Conservation (phyloP, 352 stramenopile genomes). For the Phytopythium ostracodes region DNA sequence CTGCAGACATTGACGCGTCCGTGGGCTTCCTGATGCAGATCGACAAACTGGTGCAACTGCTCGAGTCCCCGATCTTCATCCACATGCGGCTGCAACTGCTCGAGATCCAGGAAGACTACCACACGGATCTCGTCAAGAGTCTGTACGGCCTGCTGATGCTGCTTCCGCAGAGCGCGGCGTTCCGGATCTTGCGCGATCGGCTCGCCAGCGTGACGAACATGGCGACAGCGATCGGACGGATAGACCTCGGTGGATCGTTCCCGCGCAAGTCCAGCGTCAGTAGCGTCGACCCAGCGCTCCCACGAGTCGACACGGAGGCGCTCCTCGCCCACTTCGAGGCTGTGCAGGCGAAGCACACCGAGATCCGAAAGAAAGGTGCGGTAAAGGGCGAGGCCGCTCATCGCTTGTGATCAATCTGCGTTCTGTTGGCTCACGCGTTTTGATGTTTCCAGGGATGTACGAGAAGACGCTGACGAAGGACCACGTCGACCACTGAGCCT, state of each 20-base stretch:
- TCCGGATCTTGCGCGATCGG: constrained; percentile 78
- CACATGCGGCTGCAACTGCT: constrained; percentile 97
- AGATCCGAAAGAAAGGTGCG: constrained; percentile 68
- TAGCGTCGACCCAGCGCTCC: constrained; percentile 9
- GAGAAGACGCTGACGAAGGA: constrained; percentile 68
- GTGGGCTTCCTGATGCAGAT: constrained; percentile 99
- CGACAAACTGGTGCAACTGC: constrained; percentile 99
- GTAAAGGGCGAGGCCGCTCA: background rate
- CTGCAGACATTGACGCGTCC: constrained; percentile 95
- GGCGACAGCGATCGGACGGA: constrained; percentile 76
- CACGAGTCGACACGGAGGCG: constrained; percentile 42
- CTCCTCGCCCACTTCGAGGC: constrained; percentile 73
- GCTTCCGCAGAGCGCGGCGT: constrained; percentile 91
- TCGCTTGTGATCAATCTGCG: background rate
- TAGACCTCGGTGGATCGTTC: constrained; percentile 42
- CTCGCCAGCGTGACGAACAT: constrained; percentile 86
- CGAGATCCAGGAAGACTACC: constrained; percentile 93
- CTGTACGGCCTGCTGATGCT: constrained; percentile 98
- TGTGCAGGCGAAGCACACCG: constrained; percentile 68
- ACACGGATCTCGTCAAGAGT: constrained; percentile 95
- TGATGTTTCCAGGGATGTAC: constrained; percentile 30
- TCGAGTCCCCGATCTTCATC: constrained; percentile 99
- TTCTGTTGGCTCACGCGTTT: background rate
- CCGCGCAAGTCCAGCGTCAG: constrained; percentile 12
- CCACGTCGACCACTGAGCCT: constrained; percentile 11